Evolutionary conservation across 1,284 basidiomycete species (phyloP).

Genomic region (Rhodotorula sp.): DNA sequence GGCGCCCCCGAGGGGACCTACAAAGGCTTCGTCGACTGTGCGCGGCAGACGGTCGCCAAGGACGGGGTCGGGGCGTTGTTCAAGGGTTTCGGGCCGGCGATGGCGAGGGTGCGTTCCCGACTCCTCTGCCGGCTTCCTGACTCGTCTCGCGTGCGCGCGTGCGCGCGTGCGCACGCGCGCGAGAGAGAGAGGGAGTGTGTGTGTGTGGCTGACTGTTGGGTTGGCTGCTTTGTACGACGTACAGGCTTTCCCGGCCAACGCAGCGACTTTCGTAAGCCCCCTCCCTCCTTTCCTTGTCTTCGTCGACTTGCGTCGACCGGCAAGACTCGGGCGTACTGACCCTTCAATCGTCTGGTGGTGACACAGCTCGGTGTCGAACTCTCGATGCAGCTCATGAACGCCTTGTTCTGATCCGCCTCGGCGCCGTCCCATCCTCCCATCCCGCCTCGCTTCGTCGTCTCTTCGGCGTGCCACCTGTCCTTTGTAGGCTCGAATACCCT

Average conservation of each 20-base stretch:
- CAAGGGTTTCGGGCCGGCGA: conserved; percentile 94
- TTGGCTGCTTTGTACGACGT: conserved; percentile 36
- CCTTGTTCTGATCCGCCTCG: conserved; percentile 14
- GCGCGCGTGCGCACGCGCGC: no score
- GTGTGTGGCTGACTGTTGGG: not conserved
- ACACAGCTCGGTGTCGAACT: conserved; percentile 74
- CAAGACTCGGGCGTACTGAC: not conserved
- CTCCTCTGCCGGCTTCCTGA: no score
- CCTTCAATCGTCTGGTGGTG: conserved; percentile 11
- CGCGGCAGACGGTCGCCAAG: conserved; percentile 83
- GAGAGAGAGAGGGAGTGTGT: no score
- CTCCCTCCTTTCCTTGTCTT: not conserved
- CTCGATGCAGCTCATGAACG: conserved; percentile 69
- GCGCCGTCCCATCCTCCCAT: not conserved
- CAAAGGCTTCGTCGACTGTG: conserved; percentile 88
- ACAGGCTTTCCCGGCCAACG: conserved; percentile 76
- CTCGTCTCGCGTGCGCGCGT: no score
- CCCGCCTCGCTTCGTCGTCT: not conserved
- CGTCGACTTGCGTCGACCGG: no score
- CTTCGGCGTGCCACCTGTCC: not conserved
- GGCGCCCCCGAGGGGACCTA: conserved; percentile 97
- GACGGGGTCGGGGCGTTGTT: conserved; percentile 88
- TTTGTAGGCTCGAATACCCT: no score
- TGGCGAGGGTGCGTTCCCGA: conserved; percentile 52
- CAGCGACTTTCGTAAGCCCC: conserved; percentile 81